Evolutionary conservation across 768 basidiomycete genomes (phyloP), one percentile per base, ranked within the genome.

Genomic region (Porpolomopsis calyptriformis): DNA sequence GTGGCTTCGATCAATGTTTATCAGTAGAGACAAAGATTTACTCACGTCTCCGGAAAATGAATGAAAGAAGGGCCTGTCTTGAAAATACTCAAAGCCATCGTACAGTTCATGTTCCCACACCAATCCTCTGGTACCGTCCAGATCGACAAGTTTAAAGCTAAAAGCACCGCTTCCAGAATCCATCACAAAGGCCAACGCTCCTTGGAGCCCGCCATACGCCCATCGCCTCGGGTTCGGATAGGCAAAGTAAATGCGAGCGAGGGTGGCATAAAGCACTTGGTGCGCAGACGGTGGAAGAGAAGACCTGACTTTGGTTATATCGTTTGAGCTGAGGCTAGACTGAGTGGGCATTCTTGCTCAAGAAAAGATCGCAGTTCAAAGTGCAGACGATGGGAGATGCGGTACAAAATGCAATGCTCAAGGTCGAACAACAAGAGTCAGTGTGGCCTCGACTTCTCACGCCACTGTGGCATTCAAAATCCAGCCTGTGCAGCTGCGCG

Each of bases 71-170:
- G 83, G 74, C 49, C 91, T 71, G 59, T 98, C 94, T 56, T 84
- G 74, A 57, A 76, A 67, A 59, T 90, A 89, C 47, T 85, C 78
- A 52, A 94, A 76, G 25, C 78, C 80, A 20, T 83, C 71, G 54
- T 91, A 94, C 4, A 97, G 64, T 60, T 94, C 91, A 53, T 96
- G 88, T 48, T 90, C 80, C 94, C 94, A 99, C 35, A 91, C 78
- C 18, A 92, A 76, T 4, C 90, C 91, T 45, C 90, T 67, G 3
- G 87, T 88, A 16, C 90, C 87, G 52, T 72, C 64, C 14, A 96
- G 57, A 62, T 97, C 94, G 2, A 98, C 85, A 43, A 98, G 68
- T 61, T 77, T 79, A 57, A 96, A 77, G 58, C 71, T 72, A 31
- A 78, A 67, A 3, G 70, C 69, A 22, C 74, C 75, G 44, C 70